Evolutionary conservation across 768 basidiomycete genomes (phyloP), one percentile per base, ranked within the genome.

Genomic region (Megacollybia marginata): DNA sequence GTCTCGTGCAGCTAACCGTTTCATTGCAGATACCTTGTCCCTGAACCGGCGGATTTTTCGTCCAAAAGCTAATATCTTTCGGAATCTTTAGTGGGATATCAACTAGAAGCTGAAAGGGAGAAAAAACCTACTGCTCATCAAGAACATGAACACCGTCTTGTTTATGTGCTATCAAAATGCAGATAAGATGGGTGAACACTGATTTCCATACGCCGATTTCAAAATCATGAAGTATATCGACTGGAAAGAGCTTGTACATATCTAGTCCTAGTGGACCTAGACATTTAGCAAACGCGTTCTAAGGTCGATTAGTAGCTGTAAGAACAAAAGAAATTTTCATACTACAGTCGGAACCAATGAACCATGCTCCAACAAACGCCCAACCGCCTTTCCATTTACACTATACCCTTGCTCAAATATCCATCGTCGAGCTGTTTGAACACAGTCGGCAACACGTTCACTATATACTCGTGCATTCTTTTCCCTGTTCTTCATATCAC

Each of bases 201-300:
- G 50, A 54, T 13, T 62, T 64, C 57, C 61, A 64, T 0, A 60
- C 52, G 2, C 62, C 60, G 0, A 63, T 32, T 36, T 64, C 46
- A 1, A 62, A 56, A 13, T 65, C 55, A 19, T 65, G 63, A 0
- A 65, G 33, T 0, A 64, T 36, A 20, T 63, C 58, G 2, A 57
- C 48, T 0, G 54, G 32, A 5, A 62, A 48, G 7, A 61, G 20
- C 0, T 13, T 11, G 28, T 54, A 63, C 6, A 54, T 44, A 40
- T 65, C 55, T 36, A 65, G 51, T 2, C 33, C 47, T 2, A 36
- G 20, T 16, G 11, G 2, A 8, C 16, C 33, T 9, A 57, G 46
- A 8, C 18, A 20, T 5, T 48, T 34, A 1, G 48, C 52, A 48
- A 69, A 67, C 0, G 64, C 61, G 57, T 68, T 68, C 67, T 69